Base-by-base conservation (phyloP, 306 rosid species). In the Cotoneaster glaucophyllus region DNA sequence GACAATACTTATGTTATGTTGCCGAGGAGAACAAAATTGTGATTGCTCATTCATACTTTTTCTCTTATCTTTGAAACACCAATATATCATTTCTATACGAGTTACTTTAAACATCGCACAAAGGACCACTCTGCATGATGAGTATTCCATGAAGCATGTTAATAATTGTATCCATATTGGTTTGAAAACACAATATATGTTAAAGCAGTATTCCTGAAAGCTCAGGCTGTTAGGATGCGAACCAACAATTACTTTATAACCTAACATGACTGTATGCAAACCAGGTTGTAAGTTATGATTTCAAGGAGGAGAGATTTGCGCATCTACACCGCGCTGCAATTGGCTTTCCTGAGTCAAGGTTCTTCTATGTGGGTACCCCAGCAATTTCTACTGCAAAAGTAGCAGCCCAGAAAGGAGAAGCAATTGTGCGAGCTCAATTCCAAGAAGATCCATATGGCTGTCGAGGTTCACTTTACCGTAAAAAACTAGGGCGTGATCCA, bases 231-330 rank as follows among this genome's bases (percentile, higher is more conserved):
- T 37, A 32, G 6, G 8, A 28, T 71, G 31, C 34, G 19, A 53
- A 25, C n/a, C 74, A 48, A 28, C 25, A 28, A 18, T 18, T 8
- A 24, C 11, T 69, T 12, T 53, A 31, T 18, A 70, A 15, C 43
- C 31, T 58, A 24, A 28, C 31, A 41, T 75, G 29, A 69, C 66
- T 66, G 43, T 75, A 73, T 29, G 65, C 66, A 50, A 77, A 73
- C 75, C 87, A 93, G 98, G 97, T 94, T 65, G 96, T 94, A 73
- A 80, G 98, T 72, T 93, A 92, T 43, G 96, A 92, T 88, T 94
- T 94, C 80, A 94, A 94, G 82, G 86, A 85, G 85, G 86, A 87
- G 79, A 84, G 98, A 79, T 95, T 95, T 82, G 90, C 87, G 0
- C 83, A 82, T 79, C 86, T 95, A 34, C 99, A 95, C 78, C 93